These are phyloP conservation scores for Agroathelia rolfsii DNA, from an alignment of 1,284 basidiomycete genomes.

Conservation along the genomic window DNA sequence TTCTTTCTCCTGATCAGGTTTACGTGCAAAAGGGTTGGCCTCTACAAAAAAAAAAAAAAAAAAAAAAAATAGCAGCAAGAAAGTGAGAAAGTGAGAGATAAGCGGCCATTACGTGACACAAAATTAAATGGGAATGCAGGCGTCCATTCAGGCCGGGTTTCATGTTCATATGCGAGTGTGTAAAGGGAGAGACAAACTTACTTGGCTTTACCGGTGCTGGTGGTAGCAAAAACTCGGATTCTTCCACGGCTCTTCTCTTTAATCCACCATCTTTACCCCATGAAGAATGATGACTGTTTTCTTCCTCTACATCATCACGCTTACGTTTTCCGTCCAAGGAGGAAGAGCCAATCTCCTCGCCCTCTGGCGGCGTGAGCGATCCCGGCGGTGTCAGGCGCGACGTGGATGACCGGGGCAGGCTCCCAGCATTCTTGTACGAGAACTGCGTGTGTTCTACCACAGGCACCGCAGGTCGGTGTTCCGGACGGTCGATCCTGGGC, in stretches of 20 bases:
- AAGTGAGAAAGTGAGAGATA: too few species aligned
- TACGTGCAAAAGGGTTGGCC: slow-evolving; percentile 73
- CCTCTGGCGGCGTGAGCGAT: too few species aligned
- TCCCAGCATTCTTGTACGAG: too few species aligned
- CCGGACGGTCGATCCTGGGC: slow-evolving; percentile 50
- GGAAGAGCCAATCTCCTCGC: slow-evolving; percentile 7
- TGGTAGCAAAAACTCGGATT: too few species aligned
- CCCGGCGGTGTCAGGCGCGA: too few species aligned
- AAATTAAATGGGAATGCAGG: too few species aligned
- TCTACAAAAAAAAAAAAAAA: slow-evolving; percentile 34
- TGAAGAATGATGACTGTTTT: too few species aligned
- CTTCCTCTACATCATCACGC: slow-evolving; percentile 39
- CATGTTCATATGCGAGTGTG: slow-evolving; percentile 38
- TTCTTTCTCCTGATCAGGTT: slow-evolving; percentile 34
- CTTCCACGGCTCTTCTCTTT: too few species aligned
- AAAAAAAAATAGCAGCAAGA: too few species aligned
- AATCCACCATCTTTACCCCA: too few species aligned
- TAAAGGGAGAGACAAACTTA: slow-evolving; percentile 28
- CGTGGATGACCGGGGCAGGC: slow-evolving; percentile 11
- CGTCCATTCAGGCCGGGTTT: too few species aligned
- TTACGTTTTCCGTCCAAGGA: slow-evolving; percentile 53
- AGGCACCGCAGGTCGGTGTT: slow-evolving; percentile 50
- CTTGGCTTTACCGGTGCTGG: slow-evolving; percentile 29
- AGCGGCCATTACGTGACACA: too few species aligned
- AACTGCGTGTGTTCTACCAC: slow-evolving; percentile 41